Evolutionary conservation across 2,329 filamentous ascomycete genomes (phyloP).

Genomic region (Teratosphaeria viscida): DNA sequence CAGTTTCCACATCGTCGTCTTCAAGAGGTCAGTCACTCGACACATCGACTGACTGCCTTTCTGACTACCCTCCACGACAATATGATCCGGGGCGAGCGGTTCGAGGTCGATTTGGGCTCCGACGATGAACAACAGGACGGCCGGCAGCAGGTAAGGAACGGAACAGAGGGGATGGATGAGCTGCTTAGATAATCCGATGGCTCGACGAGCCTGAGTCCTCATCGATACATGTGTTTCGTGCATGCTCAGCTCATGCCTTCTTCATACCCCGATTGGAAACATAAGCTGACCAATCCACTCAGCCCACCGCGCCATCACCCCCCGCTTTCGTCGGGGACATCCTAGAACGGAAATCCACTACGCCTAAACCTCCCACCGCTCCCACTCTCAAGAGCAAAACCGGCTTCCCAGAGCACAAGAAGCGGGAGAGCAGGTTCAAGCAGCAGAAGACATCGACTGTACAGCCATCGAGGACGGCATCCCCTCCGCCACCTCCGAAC

Average conservation of each 20-base stretch:
- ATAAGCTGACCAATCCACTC: not conserved
- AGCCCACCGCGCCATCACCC: not conserved
- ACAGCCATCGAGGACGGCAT: not conserved
- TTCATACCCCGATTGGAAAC: too few relatives aligned
- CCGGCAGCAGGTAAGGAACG: not conserved
- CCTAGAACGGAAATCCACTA: constrained; percentile 57
- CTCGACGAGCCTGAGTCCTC: too few relatives aligned
- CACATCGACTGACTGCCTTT: too few relatives aligned
- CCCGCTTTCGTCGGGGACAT: constrained; percentile 59
- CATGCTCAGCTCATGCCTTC: constrained; percentile 1
- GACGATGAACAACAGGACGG: constrained; percentile 24
- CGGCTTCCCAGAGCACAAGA: constrained; percentile 85
- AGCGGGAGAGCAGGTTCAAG: constrained; percentile 70
- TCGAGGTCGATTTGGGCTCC: constrained; percentile 48
- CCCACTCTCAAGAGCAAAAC: constrained; percentile 46
- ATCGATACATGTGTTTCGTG: not conserved
- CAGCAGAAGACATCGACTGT: constrained; percentile 39
- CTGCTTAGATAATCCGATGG: too few relatives aligned
- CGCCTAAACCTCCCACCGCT: constrained; percentile 51
- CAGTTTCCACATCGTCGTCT: not conserved
- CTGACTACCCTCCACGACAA: not conserved
- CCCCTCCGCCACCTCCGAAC: not conserved
- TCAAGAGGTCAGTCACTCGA: too few relatives aligned
- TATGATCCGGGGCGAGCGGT: constrained; percentile 47
- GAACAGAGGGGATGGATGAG: not conserved